Evolutionary conservation across 306 rosid species (phyloP), one percentile per base, ranked within the genome.

Genomic region (Boehmeria nivea): DNA sequence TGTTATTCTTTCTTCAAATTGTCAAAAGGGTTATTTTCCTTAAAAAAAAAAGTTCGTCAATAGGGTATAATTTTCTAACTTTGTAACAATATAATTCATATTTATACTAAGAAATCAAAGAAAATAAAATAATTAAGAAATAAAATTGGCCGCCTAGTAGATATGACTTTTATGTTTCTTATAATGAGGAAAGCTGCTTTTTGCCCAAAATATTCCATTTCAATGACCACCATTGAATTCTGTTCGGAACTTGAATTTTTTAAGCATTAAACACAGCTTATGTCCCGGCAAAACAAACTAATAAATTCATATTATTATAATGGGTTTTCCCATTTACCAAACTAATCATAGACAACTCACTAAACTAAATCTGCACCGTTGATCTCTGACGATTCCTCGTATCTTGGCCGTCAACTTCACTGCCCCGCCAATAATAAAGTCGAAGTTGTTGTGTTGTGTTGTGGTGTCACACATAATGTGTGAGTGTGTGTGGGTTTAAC

Each of bases 401-500:
- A 54, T 54, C 44, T 16, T 31, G 31, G 9, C 64, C 43, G 54
- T 59, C 18, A 25, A 26, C 0, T 24, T 25, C 21, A 11, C 23
- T 12, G 1, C 1, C 24, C 43, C 18, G 11, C 44, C 19, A 18
- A 37, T 54, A 27, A 24, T 38, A 20, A n/a, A n/a, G n/a, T n/a
- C n/a, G n/a, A n/a, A n/a, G n/a, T n/a, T n/a, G n/a, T n/a, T n/a
- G n/a, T n/a, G n/a, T n/a, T n/a, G n/a, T n/a, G n/a, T n/a, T n/a
- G n/a, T n/a, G n/a, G n/a, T n/a, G n/a, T n/a, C n/a, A n/a, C n/a
- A n/a, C n/a, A n/a, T n/a, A n/a, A n/a, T 3, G 11, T 3, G 31
- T 15, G 13, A 37, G 15, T 50, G 69, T 23, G 76, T 39, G 82
- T 70, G 74, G 67, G 6, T 60, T 39, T 23, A 75, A 74, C 60